Evolutionary conservation across 148 eudicot genomes (phyloP), one percentile per base, ranked within the genome.

Genomic region (Rhododendron molle): DNA sequence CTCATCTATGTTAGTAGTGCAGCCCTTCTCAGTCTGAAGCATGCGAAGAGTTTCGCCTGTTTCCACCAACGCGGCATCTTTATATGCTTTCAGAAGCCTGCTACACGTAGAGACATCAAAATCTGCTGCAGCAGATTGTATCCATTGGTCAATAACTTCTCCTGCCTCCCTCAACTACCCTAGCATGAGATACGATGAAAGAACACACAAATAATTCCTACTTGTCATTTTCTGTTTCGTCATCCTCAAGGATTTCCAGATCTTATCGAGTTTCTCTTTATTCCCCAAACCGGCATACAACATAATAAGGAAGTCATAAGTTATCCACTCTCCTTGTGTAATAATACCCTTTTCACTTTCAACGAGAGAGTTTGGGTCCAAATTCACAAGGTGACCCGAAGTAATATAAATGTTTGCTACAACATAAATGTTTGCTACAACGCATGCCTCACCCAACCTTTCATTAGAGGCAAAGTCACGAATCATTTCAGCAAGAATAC

Each of bases 161-260:
- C 88, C 92, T 2, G 88, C 96, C 83, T 95, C 96, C 86, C 90
- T 88, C 85, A 94, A 81, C 87, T 93, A 86, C 74, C 91, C 99
- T 58, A 96, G 93, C 92, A 97, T 95, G 81, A 95, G 83, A 92
- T 97, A 97, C 8, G 96, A 92, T 56, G 98, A 92, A 77, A 97
- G 84, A 76, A 92, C 69, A 10, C 98, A 94, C 9, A 91, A 83
- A 85, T 93, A 97, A 81, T 94, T 97, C 86, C 98, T 89, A 85
- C 95, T 91, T 2, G 89, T 93, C 98, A 97, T 92, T 87, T 93
- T 97, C 40, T 94, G 96, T 78, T 89, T 89, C 0, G 98, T 95
- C 95, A 91, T 91, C 88, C 89, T 90, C 92, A 97, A 90, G 26
- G 99, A 95, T 86, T 91, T 92, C 98, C 99, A 97, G 30, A 97